Base-by-base conservation (phyloP, 805 yeast species). In the Suhomyces xylopsoci region DNA sequence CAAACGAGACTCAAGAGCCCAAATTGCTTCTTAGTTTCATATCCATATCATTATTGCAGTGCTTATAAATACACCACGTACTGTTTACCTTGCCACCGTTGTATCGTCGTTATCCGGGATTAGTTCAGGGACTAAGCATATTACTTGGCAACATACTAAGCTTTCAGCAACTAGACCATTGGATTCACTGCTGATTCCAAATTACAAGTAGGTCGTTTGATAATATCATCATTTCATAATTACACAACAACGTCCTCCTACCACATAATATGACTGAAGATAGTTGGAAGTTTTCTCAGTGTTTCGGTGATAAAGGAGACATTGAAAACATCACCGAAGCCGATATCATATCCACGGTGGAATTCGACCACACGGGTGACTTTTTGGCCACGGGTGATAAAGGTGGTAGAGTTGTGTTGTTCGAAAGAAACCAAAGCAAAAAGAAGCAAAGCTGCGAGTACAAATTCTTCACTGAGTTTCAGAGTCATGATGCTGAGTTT, bases 231-330 rank as follows among this genome's bases (percentile, higher is more conserved):
- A 4, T 7, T 15, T 15, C 36, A 30, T 32, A 32, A n/a, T n/a
- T n/a, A 9, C 2, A n/a, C 17, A 32, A n/a, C 17, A 12, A 4
- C 30, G 30, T 26, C 32, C 1, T 28, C 17, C 15, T 26, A 26
- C 17, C 6, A 5, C 2, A 32, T n/a, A 61, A 58, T 59, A 59
- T 64, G 42, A 56, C 59, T 56, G 78, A 73, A 53, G 73, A 70
- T 53, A 62, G 67, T 45, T 87, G 93, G 93, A 90, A 90, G 70
- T 92, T 92, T 69, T 88, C 96, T 62, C 98, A 92, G 71, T 94
- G 99, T 70, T 94, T 94, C 79, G 99, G 99, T 58, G 99, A 94
- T 71, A 94, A 96, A 70, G 97, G 97, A 47, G 99, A 94, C 69
- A 87, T 92, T 53, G 98, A 93, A 59, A 88, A 85, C 64, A 90